phyloP scores from a whole-genome alignment of 495 filamentous ascomycete genomes.

The Aspergillus homomorphus region DNA sequence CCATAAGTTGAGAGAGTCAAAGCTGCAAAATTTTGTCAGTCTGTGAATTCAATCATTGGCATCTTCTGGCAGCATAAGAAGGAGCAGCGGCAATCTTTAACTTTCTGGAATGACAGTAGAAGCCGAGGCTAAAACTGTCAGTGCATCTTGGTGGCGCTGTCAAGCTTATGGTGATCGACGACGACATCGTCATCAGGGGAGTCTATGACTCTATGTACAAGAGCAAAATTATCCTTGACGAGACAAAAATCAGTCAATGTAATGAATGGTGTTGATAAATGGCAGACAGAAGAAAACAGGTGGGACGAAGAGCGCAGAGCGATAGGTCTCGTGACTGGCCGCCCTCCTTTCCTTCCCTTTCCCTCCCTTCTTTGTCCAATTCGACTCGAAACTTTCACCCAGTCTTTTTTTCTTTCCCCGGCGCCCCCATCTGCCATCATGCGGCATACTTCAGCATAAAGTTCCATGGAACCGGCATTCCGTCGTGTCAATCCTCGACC shows the following conservation, averaged over 20 bases:
- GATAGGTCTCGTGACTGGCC: not conserved
- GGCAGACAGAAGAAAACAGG: not conserved
- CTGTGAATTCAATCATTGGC: no score
- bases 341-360: not conserved
- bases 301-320: not conserved
- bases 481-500: not conserved
- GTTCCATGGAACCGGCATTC: not conserved
- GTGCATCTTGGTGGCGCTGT: conserved; percentile 2
- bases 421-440: not conserved
- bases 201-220: not conserved
- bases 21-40: not conserved
- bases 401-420: not conserved
- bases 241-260: not conserved
- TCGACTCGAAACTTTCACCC: no score
- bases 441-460: not conserved
- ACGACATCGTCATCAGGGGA: not conserved
- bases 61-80: no score
- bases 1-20: not conserved
- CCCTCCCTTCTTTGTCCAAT: no score
- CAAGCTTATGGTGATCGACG: conserved; percentile 3
- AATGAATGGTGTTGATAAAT: no score
- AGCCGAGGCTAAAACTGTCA: not conserved
- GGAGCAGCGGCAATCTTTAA: not conserved
- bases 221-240: not conserved
- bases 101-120: not conserved